Base-by-base conservation (phyloP, 2,329 filamentous ascomycete genomes). In the Gnomoniopsis smithogilvyi region DNA sequence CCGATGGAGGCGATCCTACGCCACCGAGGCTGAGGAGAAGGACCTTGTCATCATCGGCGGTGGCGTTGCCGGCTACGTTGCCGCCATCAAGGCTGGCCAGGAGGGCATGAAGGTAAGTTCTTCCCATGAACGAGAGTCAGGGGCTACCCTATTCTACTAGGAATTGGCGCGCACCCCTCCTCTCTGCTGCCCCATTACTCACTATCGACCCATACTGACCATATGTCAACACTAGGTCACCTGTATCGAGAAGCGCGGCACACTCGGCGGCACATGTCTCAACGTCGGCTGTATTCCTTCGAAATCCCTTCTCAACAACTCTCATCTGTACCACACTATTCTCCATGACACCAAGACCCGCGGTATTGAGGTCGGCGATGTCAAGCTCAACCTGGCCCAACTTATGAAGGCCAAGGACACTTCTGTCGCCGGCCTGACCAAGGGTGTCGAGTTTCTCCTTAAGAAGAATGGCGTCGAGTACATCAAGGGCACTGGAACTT, bases 401-500 rank as follows among this genome's bases (percentile, higher is more conserved):
- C 92, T 99, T 86, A 97, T 99, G 93, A 96, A 97, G 81, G 93
- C 95, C 61, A 99, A 99, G 81, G 94, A 99, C 54, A 89, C 87
- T 38, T 96, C 95, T 54, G 95, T 99, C 64, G 77, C 80, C 45
- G 87, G 92, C 52, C 80, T 99, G 66, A 99, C 95, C 66, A 98
- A 98, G 83, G 95, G 95, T 74, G 90, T 99, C 66, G 95, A 99
- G 78, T 99, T 94, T 74, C 82, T 99, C 64, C 89, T 99, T 79
- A 98, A 98, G 88, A 98, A 99, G 85, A 99, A 99, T 80, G 91
- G 92, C 64, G 95, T 97, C 66, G 92, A 98, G 74, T 99, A 98
- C 78, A 84, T 98, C 80, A 97, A 97, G 82, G 95, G 95, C 67
- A 87, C 91, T 54, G 94, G 89, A 67, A 83, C 91, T 50, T 96